These are phyloP conservation scores for Hypoxylon sp. DNA, from an alignment of 2,329 filamentous ascomycete genomes.

Conservation along the genomic window DNA sequence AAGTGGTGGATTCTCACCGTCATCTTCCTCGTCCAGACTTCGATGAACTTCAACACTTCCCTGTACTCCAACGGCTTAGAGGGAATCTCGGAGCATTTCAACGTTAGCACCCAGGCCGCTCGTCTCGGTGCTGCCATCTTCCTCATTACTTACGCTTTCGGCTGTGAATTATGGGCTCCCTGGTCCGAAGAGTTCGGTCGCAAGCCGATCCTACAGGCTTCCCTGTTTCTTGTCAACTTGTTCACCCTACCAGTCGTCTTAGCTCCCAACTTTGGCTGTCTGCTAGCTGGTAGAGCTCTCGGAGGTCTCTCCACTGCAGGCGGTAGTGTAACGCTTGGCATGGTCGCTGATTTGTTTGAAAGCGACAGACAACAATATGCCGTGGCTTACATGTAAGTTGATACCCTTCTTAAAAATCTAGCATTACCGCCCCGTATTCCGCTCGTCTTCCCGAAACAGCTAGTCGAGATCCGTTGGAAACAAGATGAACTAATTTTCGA, in stretches of 20 bases:
- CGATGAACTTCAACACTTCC: constrained; percentile 84
- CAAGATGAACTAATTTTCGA: constrained; percentile 9
- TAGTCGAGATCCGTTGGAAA: neutral
- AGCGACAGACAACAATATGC: constrained; percentile 79
- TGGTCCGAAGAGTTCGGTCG: constrained; percentile 88
- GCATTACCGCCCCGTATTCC: neutral
- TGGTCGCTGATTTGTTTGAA: constrained; percentile 82
- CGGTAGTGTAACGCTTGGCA: constrained; percentile 79
- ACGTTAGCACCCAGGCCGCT: constrained; percentile 75
- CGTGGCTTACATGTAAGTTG: constrained; percentile 72
- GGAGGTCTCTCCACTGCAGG: constrained; percentile 79
- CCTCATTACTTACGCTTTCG: constrained; percentile 84
- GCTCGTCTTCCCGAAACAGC: neutral
- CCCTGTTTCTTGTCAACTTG: constrained; percentile 81
- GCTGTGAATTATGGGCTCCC: constrained; percentile 89
- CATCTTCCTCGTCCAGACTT: constrained; percentile 80
- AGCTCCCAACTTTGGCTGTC: constrained; percentile 77
- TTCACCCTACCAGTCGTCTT: constrained; percentile 80
- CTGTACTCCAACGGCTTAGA: constrained; percentile 77
- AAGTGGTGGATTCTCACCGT: constrained; percentile 81
- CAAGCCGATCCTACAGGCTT: constrained; percentile 79
- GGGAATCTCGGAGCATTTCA: constrained; percentile 76
- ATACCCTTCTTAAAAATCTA: too few species aligned
- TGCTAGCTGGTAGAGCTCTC: constrained; percentile 78
- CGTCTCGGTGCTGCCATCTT: constrained; percentile 83